Evolutionary conservation across 2,329 filamentous ascomycete genomes (phyloP).

Genomic region (Calonectria crousiana): DNA sequence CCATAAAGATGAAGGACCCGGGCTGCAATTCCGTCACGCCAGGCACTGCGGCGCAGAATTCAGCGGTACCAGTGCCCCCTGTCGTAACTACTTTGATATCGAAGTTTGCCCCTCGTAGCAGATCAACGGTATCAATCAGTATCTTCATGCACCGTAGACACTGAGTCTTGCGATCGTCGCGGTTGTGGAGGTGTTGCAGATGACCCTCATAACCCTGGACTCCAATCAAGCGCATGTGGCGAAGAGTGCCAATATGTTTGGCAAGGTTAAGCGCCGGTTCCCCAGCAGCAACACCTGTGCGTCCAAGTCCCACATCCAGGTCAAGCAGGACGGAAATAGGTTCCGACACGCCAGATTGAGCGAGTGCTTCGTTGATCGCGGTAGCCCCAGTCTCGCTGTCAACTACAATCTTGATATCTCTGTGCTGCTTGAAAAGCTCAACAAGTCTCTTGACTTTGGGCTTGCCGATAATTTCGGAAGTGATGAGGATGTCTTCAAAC

Average conservation of each 20-base stretch:
- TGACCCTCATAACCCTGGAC: conserved; percentile 37
- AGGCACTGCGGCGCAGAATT: conserved; percentile 63
- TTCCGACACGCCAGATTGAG: conserved; percentile 4
- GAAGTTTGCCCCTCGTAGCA: conserved; percentile 4
- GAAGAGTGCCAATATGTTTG: conserved; percentile 10
- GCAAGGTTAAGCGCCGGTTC: conserved; percentile 17
- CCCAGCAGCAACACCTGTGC: conserved; percentile 16
- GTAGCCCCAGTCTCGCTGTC: conserved; percentile 27
- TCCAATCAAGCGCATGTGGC: conserved; percentile 28
- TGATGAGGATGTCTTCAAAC: conserved; percentile 35
- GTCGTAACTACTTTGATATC: conserved; percentile 31
- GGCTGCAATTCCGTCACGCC: conserved; percentile 67
- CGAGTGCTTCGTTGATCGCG: conserved; percentile 23
- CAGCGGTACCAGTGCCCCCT: conserved; percentile 41
- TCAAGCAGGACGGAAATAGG: conserved; percentile 29
- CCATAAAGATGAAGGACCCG: conserved; percentile 69
- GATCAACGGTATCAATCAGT: conserved; percentile 20
- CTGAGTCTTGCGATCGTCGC: conserved; percentile 28
- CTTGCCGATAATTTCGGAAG: conserved; percentile 32
- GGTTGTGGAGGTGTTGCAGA: conserved; percentile 32
- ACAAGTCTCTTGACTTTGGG: conserved; percentile 27
- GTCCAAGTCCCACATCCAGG: conserved; percentile 31
- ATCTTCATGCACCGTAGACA: conserved; percentile 29
- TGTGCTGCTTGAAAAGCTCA: conserved; percentile 28
- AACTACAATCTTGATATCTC: conserved; percentile 25